Evolutionary conservation across 2,329 filamentous ascomycete species (phyloP), one percentile per base, ranked within the genome.

Genomic region (Pezicula carpinea): DNA sequence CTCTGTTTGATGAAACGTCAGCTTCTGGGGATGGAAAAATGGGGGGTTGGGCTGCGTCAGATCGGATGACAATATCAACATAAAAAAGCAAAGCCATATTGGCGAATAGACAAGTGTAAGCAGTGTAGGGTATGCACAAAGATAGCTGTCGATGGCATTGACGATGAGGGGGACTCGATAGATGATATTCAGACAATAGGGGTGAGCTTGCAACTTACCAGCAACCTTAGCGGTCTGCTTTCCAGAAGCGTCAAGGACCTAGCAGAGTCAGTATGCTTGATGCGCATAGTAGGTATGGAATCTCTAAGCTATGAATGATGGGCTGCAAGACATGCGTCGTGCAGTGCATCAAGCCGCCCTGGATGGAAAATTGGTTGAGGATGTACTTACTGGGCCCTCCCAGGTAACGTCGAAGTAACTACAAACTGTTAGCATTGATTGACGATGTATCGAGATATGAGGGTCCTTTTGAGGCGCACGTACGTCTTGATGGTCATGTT

Each of bases 401-500:
- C 85, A 89, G 66, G 76, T 66, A 53, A 86, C 65, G 54, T 91
- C 85, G 74, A 92, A 90, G 75, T 73, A 88, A 64, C 77, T 82
- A 52, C 49, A 43, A 35, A 41, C 33, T 38, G 47, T 56, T 26
- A 57, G 48, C 17, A 48, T 52, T n/a, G n/a, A n/a, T n/a, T n/a
- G 49, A 64, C 18, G 29, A 44, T 14, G 17, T 23, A 48, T 26
- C 6, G 46, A 43, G 47, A 48, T 38, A 39, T 32, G 47, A 55
- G 54, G 45, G 48, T 39, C 44, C 44, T 41, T 43, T 41, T 44
- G 51, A 42, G 38, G 44, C 44, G 13, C 2, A 78, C 82, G 74
- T 76, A 89, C 74, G 82, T 82, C 69, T 85, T 82, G 69, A 80
- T 72, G 66, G 76, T 73, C 89, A 95, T 96, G 70, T 77, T 83